Evolutionary conservation across 202 grass and related monocot species (phyloP).

Genomic region (Setaria italica): DNA sequence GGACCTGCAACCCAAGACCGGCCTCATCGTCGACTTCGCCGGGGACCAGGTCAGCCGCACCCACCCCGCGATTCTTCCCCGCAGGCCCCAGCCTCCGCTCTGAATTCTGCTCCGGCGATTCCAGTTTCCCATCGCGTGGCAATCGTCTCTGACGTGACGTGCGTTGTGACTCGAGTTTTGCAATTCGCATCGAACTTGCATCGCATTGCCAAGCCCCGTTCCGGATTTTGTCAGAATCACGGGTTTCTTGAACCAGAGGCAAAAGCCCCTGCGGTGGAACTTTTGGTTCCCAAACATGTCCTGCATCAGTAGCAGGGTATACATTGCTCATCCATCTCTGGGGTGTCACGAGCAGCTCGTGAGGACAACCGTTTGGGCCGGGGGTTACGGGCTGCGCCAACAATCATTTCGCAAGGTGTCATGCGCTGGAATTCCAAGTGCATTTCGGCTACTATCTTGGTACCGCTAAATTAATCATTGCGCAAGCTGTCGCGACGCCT

Average conservation of each 20-base stretch:
- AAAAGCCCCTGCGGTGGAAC: not conserved
- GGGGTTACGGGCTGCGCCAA: not conserved
- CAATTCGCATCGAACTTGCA: not conserved
- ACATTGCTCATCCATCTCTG: not conserved
- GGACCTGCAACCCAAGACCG: slow-evolving; percentile 62
- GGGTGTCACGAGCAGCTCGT: not conserved
- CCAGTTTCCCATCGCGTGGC: not conserved
- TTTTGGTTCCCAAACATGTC: not conserved
- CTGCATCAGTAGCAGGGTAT: not conserved
- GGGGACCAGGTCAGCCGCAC: slow-evolving; percentile 74
- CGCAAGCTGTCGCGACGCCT: not conserved
- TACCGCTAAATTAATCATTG: not conserved
- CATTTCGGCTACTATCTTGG: not conserved
- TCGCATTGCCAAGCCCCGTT: not conserved
- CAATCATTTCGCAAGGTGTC: slow-evolving; percentile 33
- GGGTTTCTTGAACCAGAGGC: slow-evolving; percentile 24
- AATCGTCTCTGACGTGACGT: not conserved
- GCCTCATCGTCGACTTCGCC: slow-evolving; percentile 70
- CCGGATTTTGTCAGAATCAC: not conserved
- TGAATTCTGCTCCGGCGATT: not conserved
- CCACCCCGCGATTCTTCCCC: not conserved
- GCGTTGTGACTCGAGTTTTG: too few species aligned
- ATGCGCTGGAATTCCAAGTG: slow-evolving; percentile 19
- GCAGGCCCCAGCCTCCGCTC: not conserved
- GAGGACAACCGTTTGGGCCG: not conserved